These are phyloP conservation scores for Rhododendron williamsianum DNA, from an alignment of 148 eudicot species.

Conservation along the genomic window DNA sequence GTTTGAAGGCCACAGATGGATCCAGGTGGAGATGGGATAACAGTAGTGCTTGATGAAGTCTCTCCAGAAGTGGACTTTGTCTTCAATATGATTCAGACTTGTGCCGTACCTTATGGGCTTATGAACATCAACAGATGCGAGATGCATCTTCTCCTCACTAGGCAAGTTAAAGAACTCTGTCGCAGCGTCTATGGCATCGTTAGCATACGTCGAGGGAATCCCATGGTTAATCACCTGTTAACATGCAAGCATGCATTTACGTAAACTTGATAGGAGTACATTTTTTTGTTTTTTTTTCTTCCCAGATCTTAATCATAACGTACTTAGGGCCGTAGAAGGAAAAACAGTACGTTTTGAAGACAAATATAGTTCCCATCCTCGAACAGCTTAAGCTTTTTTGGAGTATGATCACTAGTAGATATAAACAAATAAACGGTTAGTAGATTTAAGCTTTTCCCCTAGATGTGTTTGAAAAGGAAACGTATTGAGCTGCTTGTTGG, in stretches of 20 bases:
- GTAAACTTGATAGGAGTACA: background rate
- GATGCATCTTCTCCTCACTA: conserved; percentile 31
- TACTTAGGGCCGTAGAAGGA: background rate
- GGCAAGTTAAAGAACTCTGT: conserved; percentile 36
- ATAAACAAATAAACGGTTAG: too few relatives aligned
- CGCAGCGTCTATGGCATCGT: conserved; percentile 29
- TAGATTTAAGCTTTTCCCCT: too few relatives aligned
- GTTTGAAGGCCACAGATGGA: conserved; percentile 40
- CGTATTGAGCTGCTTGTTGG: too few relatives aligned
- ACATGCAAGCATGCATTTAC: background rate
- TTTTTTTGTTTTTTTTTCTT: too few relatives aligned
- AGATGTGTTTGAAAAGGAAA: too few relatives aligned
- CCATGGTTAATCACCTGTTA: conserved; percentile 30
- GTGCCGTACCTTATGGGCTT: conserved; percentile 42
- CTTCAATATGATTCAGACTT: background rate
- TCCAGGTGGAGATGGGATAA: conserved; percentile 33
- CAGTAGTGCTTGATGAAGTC: conserved; percentile 47
- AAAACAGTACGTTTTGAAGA: background rate
- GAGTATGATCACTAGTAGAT: background rate
- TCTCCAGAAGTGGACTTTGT: conserved; percentile 24
- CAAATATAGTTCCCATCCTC: background rate
- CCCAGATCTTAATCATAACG: background rate
- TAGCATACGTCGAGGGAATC: conserved; percentile 20
- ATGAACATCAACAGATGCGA: conserved; percentile 26
- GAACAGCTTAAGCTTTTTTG: background rate